Conservation (phyloP, 1,284 basidiomycete species). For the Somion occarium region DNA sequence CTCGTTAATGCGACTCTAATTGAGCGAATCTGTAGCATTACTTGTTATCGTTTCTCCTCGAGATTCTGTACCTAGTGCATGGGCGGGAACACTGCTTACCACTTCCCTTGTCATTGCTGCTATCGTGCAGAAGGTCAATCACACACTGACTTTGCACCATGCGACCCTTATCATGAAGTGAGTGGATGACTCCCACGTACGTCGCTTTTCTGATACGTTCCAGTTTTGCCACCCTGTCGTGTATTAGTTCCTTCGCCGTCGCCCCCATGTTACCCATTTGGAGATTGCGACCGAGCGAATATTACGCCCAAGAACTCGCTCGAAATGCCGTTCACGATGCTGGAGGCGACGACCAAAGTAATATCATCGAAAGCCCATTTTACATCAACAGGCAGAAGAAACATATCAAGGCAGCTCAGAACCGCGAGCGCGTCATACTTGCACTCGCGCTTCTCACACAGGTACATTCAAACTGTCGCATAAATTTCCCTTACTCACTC, state of each 20-base stretch:
- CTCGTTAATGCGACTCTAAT: not conserved
- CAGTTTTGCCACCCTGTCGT: slow-evolving; percentile 27
- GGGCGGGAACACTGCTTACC: slow-evolving; percentile 27
- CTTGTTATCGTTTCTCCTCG: slow-evolving; percentile 24
- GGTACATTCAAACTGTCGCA: slow-evolving; percentile 6
- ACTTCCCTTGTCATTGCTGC: slow-evolving; percentile 25
- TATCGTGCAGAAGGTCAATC: slow-evolving; percentile 21
- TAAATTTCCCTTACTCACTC: not conserved
- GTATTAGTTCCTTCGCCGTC: slow-evolving; percentile 26
- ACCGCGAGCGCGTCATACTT: slow-evolving; percentile 19
- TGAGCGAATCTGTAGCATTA: slow-evolving; percentile 16
- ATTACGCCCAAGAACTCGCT: slow-evolving; percentile 18
- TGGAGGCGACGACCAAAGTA: not conserved
- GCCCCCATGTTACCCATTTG: slow-evolving; percentile 27
- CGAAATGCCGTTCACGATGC: slow-evolving; percentile 14
- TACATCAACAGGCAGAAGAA: slow-evolving; percentile 15
- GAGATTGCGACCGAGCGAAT: slow-evolving; percentile 20
- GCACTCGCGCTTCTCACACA: slow-evolving; percentile 26
- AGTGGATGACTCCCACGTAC: slow-evolving; percentile 3
- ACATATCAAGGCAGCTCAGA: slow-evolving; percentile 20
- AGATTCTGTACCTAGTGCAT: slow-evolving; percentile 26
- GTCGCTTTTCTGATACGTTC: not conserved
- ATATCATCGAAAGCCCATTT: slow-evolving; percentile 9
- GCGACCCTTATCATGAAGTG: slow-evolving; percentile 26
- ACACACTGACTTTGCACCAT: slow-evolving; percentile 23